Percentiles rank a stretch among this genome's conserved stretches.
These are phyloP conservation scores for Boletus mariae DNA, from an alignment of 1,284 basidiomycete genomes.

Conservation along the genomic window DNA sequence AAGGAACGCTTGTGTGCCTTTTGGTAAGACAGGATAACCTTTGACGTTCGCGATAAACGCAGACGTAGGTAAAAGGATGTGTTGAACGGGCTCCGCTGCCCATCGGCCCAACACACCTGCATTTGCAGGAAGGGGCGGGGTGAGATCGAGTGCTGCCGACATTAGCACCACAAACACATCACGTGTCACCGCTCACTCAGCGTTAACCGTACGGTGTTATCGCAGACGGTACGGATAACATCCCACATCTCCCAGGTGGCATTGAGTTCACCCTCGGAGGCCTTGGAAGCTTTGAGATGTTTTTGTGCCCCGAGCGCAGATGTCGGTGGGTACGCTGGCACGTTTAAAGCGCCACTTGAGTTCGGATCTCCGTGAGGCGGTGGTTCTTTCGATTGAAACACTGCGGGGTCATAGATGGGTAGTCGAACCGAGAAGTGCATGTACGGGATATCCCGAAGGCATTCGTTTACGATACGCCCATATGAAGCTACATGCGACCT, in stretches of 20 bases:
- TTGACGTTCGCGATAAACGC: conserved; percentile 95
- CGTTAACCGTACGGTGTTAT: conserved; percentile 79
- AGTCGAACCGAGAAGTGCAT: conserved; percentile 79
- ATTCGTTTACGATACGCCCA: conserved; percentile 82
- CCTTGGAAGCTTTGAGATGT: conserved; percentile 27
- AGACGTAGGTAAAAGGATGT: conserved; percentile 85
- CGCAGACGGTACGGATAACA: conserved; percentile 83
- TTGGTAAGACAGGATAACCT: conserved; percentile 95
- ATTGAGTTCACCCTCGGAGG: conserved; percentile 62
- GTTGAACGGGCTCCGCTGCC: conserved; percentile 87
- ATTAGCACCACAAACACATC: conserved; percentile 12
- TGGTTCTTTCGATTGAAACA: conserved; percentile 41
- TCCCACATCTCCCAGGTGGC: conserved; percentile 99
- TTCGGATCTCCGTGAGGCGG: conserved; percentile 27
- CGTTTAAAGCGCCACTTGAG: conserved; percentile 16
- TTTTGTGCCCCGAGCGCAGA: conserved; percentile 30
- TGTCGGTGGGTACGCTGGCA: conserved; percentile 35
- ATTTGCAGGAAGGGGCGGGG: conserved; percentile 75
- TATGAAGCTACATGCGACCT: conserved; percentile 86
- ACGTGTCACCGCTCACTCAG: conserved; percentile 69
- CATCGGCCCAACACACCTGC: conserved; percentile 76
- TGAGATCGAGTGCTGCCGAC: conserved; percentile 79
- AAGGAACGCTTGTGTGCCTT: conserved; percentile 86
- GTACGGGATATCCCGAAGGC: conserved; percentile 67
- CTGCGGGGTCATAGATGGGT: conserved; percentile 76